A percentile compares a stretch with the other conserved stretches of the same genome.
These are phyloP conservation scores for Wallacemonas collosoma DNA, from an alignment of 208 protist genomes.

Conservation along the genomic window DNA sequence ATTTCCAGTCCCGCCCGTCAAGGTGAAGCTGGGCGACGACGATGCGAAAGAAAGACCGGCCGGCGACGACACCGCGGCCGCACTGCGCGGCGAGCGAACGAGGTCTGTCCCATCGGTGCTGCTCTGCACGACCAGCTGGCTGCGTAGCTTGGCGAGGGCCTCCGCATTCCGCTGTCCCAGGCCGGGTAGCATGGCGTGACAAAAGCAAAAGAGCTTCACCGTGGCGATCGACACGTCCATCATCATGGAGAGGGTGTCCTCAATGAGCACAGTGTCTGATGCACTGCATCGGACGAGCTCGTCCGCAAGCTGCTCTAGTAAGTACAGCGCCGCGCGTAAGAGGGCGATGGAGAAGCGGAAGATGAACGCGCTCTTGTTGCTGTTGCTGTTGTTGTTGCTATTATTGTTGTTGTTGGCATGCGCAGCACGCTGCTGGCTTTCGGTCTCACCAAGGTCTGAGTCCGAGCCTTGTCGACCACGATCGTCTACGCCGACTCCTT, in stretches of 20 bases:
- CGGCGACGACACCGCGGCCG: neutral
- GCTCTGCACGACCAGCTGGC: constrained; percentile 39
- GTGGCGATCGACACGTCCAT: constrained; percentile 83
- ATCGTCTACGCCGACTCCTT: neutral
- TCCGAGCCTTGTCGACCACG: neutral
- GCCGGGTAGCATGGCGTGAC: constrained; percentile 37
- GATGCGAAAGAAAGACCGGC: constrained; percentile 2
- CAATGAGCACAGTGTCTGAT: constrained; percentile 82
- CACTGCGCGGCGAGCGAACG: neutral
- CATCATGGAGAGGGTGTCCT: constrained; percentile 87
- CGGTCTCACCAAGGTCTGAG: constrained; percentile 19
- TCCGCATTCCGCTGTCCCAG: constrained; percentile 27
- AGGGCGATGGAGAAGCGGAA: constrained; percentile 68
- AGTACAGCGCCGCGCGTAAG: constrained; percentile 70
- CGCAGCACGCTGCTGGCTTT: neutral
- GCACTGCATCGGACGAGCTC: constrained; percentile 62
- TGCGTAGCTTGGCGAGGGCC: constrained; percentile 43
- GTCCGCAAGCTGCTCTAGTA: constrained; percentile 62
- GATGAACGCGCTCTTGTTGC: constrained; percentile 40
- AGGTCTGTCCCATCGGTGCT: constrained; percentile 10
- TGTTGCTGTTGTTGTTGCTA: constrained; percentile 20
- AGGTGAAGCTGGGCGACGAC: neutral
- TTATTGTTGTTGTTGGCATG: neutral
- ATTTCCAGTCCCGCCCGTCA: neutral
- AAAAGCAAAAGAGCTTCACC: constrained; percentile 83